These are phyloP conservation scores for Pythium dissimile DNA, from an alignment of 352 stramenopile genomes.

Conservation along the genomic window DNA sequence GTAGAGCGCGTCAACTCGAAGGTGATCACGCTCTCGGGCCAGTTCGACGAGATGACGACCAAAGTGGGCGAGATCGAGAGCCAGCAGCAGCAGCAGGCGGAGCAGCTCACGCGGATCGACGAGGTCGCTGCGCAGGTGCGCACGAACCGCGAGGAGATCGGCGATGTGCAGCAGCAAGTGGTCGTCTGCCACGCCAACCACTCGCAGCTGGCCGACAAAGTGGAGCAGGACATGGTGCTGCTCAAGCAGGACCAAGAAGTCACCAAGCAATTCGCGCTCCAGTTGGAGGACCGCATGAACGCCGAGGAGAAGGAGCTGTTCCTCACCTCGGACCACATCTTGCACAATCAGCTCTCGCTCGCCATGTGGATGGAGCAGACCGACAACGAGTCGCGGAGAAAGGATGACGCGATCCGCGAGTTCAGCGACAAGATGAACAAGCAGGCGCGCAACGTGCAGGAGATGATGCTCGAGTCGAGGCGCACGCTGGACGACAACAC, in stretches of 20 bases:
- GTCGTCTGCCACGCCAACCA: conserved; percentile 40
- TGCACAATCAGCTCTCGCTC: conserved; percentile 73
- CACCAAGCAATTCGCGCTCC: conserved; percentile 79
- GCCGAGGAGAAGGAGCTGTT: conserved; percentile 81
- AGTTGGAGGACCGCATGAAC: conserved; percentile 83
- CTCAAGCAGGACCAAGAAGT: conserved; percentile 68
- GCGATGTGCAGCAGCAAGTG: conserved; percentile 38
- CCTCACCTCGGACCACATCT: conserved; percentile 73
- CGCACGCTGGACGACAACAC: conserved; percentile 83
- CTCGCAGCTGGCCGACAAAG: conserved; percentile 49
- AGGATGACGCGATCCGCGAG: conserved; percentile 76
- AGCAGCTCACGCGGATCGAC: conserved; percentile 76
- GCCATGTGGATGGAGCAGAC: conserved; percentile 77
- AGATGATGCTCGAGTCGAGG: conserved; percentile 84
- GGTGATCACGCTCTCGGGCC: conserved; percentile 65
- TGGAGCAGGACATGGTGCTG: conserved; percentile 39
- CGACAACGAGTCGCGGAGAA: conserved; percentile 63
- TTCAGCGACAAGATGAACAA: conserved; percentile 80
- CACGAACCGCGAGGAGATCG: conserved; percentile 50
- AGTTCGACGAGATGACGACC: conserved; percentile 63
- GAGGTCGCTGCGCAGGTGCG: conserved; percentile 48
- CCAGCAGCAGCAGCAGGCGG: conserved; percentile 48
- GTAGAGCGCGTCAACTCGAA: conserved; percentile 78
- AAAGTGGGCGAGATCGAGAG: conserved; percentile 67
- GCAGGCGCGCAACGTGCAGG: conserved; percentile 75